These are phyloP conservation scores for Trichoderma asperellum DNA, from an alignment of 2,329 filamentous ascomycete species.

Conservation along the genomic window DNA sequence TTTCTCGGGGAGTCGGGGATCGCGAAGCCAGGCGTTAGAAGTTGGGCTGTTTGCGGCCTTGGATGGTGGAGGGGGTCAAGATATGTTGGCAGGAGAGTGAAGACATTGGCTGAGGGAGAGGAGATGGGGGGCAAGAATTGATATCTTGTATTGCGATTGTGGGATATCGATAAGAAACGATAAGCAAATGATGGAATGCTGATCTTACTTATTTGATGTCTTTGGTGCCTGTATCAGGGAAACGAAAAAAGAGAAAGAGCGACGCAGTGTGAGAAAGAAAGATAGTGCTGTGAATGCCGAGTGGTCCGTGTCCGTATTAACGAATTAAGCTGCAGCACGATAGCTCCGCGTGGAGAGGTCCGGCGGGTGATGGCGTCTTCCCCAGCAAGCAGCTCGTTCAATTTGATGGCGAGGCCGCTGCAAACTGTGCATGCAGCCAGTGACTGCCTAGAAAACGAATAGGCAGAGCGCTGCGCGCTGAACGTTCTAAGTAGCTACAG, in stretches of 20 bases:
- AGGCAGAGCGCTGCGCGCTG: neutral
- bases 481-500: neutral
- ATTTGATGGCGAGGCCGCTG: neutral
- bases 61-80: neutral
- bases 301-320: constrained; percentile 19
- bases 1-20: constrained; percentile 19
- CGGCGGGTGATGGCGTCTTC: constrained; percentile 11
- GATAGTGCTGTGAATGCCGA: constrained; percentile 19
- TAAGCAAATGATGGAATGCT: neutral
- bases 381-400: neutral
- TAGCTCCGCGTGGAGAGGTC: constrained; percentile 12
- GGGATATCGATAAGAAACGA: neutral
- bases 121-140: constrained; percentile 3
- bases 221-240: neutral
- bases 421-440: neutral
- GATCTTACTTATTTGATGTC: neutral
- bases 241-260: neutral
- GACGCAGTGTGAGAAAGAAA: constrained; percentile 3
- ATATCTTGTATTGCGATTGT: neutral
- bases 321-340: neutral
- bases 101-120: constrained; percentile 7
- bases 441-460: neutral
- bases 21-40: constrained; percentile 1
- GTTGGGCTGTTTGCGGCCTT: neutral
- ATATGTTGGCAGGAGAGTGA: neutral